Evolutionary conservation across 192 early-diverging fungal genomes (phyloP).

Genomic region (Coemansia sp.): DNA sequence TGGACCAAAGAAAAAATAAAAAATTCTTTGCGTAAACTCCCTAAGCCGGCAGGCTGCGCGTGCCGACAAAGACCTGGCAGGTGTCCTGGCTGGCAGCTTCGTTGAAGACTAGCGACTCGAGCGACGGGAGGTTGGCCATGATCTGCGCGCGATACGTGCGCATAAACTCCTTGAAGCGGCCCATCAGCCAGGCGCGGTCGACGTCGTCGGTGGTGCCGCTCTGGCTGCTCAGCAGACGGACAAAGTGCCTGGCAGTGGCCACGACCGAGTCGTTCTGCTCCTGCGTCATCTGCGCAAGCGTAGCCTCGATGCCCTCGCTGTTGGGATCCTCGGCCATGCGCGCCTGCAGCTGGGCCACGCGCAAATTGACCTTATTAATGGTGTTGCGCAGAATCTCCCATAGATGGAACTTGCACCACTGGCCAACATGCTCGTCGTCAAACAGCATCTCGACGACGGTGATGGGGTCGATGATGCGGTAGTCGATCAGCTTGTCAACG

Average conservation of each 20-base stretch:
- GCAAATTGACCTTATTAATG: constrained; percentile 78
- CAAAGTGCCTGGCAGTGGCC: constrained; percentile 66
- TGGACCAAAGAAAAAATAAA: background rate
- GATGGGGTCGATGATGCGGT: constrained; percentile 84
- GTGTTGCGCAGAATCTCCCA: constrained; percentile 90
- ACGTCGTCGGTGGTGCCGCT: constrained; percentile 58
- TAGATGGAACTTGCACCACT: constrained; percentile 57
- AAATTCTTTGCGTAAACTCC: background rate
- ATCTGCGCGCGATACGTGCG: constrained; percentile 58
- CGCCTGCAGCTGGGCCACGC: constrained; percentile 57
- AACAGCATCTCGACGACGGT: constrained; percentile 81
- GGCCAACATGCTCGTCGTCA: constrained; percentile 39
- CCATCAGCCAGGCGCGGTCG: constrained; percentile 64
- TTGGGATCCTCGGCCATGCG: constrained; percentile 34
- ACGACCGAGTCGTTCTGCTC: constrained; percentile 85
- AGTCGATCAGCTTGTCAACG: constrained; percentile 92
- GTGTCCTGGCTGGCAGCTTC: constrained; percentile 36
- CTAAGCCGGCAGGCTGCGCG: constrained; percentile 18
- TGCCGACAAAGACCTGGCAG: constrained; percentile 34
- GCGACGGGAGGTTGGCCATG: constrained; percentile 38
- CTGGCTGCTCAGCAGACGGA: constrained; percentile 46
- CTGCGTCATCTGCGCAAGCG: constrained; percentile 62
- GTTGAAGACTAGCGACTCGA: constrained; percentile 55
- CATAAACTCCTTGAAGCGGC: constrained; percentile 60
- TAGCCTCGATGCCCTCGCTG: constrained; percentile 58